Percentiles rank a stretch among this genome's conserved stretches.
Conservation (phyloP, 345 rosid genomes). For the Gossypium anomalum region DNA sequence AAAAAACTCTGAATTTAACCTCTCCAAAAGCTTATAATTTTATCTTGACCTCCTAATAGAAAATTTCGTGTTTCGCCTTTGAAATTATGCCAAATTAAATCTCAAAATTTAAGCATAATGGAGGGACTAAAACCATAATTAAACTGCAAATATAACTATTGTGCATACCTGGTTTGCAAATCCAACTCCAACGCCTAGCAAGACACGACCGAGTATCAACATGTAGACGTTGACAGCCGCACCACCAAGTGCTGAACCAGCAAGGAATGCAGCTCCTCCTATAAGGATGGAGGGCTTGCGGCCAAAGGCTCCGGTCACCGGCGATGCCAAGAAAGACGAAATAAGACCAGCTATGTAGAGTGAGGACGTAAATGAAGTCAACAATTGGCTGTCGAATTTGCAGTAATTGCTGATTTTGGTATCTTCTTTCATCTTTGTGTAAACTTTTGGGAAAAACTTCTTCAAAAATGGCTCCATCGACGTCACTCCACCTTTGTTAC, state of each 20-base stretch:
- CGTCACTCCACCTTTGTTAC: constrained; percentile 62
- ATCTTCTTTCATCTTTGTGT: constrained; percentile 47
- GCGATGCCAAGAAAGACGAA: constrained; percentile 57
- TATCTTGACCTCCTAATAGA: no score
- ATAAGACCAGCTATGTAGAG: constrained; percentile 67
- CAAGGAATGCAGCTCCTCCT: constrained; percentile 57
- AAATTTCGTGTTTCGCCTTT: no score
- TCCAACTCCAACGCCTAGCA: constrained; percentile 72
- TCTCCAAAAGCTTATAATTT: no score
- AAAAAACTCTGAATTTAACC: no score
- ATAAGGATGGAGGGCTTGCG: constrained; percentile 59
- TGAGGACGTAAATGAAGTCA: constrained; percentile 75
- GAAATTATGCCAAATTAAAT: no score
- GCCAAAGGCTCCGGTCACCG: constrained; percentile 48
- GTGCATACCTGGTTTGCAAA: constrained; percentile 65
- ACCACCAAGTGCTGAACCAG: constrained; percentile 57
- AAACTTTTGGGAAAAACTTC: constrained; percentile 53
- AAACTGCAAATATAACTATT: neutral
- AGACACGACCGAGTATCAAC: constrained; percentile 61
- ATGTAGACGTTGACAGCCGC: constrained; percentile 48
- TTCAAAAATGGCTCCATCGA: constrained; percentile 67
- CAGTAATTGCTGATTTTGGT: constrained; percentile 55
- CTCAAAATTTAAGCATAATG: no score
- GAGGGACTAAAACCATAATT: no score
- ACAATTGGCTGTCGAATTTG: constrained; percentile 61